A percentile compares a stretch with the other conserved stretches of the same genome.
phyloP scores from a whole-genome alignment of 2,329 filamentous ascomycete species.

The Raffaelea arxii region DNA sequence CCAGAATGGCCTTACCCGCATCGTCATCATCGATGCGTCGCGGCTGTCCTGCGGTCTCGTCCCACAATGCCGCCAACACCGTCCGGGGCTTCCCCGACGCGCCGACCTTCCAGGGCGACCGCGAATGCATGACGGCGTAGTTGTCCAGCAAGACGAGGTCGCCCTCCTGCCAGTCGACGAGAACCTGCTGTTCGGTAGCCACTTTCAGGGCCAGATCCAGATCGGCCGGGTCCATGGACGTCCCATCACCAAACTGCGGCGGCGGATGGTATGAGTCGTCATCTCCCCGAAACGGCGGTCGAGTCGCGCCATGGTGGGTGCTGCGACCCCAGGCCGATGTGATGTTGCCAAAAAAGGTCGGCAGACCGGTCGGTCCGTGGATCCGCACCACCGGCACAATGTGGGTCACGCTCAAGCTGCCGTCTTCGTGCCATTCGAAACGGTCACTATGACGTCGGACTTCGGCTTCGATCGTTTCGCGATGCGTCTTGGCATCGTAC shows the following conservation, averaged over 20 bases:
- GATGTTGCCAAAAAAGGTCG: constrained; percentile 16
- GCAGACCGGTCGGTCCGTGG: background rate
- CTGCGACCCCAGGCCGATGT: constrained; percentile 7
- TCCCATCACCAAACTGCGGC: constrained; percentile 14
- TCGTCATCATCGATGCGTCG: background rate
- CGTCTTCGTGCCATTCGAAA: constrained; percentile 11
- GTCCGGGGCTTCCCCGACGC: background rate
- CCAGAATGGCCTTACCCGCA: background rate
- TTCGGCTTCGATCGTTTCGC: constrained; percentile 15
- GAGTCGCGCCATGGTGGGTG: constrained; percentile 5
- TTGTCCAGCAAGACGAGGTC: constrained; percentile 16
- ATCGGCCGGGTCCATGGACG: constrained; percentile 14
- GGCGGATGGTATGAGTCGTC: constrained; percentile 4
- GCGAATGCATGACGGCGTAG: constrained; percentile 16
- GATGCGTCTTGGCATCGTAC: constrained; percentile 13
- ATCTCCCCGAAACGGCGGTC: constrained; percentile 5
- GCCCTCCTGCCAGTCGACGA: constrained; percentile 2
- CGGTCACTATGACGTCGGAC: constrained; percentile 7
- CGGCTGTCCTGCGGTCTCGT: background rate
- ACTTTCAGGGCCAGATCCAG: constrained; percentile 9
- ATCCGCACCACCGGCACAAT: constrained; percentile 8
- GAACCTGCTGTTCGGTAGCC: background rate
- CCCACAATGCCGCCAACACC: constrained; percentile 3
- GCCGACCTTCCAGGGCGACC: constrained; percentile 13
- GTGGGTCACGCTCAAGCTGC: constrained; percentile 17